Conservation (phyloP, 2,329 filamentous ascomycete genomes). For the Neodidymelliopsis sp. region DNA sequence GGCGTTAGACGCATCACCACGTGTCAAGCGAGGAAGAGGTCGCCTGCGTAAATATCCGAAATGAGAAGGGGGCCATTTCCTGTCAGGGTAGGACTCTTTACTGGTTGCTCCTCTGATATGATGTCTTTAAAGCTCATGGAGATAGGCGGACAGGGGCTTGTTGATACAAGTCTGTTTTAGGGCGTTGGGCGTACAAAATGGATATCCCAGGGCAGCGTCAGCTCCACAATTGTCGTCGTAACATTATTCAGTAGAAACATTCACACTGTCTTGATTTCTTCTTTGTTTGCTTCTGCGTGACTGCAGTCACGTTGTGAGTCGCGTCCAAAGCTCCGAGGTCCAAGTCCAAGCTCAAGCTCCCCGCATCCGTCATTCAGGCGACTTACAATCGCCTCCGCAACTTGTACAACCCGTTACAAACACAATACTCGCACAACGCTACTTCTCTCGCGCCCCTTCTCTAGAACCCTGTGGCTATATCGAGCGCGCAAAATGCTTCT, state of each 20-base stretch:
- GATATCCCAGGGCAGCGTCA: constrained; percentile 17
- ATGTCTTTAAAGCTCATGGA: not conserved
- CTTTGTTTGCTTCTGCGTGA: too few species aligned
- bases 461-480: not conserved
- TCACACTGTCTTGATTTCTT: too few species aligned
- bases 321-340: constrained; percentile 14
- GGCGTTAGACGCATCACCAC: not conserved
- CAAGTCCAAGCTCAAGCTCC: constrained; percentile 22
- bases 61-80: too few species aligned
- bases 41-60: not conserved
- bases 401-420: not conserved
- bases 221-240: constrained; percentile 14
- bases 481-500: constrained; percentile 73
- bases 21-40: not conserved
- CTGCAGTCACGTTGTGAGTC: not conserved
- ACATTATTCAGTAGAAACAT: too few species aligned
- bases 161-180: not conserved
- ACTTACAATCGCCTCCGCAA: constrained; percentile 14
- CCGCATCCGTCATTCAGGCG: constrained; percentile 17
- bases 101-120: too few species aligned
- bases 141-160: not conserved
- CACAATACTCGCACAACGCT: not conserved
- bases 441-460: not conserved
- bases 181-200: constrained; percentile 20
- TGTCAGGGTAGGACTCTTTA: too few species aligned